These are phyloP conservation scores for Monilinia laxa DNA, from an alignment of 2,329 filamentous ascomycete genomes.

Conservation along the genomic window DNA sequence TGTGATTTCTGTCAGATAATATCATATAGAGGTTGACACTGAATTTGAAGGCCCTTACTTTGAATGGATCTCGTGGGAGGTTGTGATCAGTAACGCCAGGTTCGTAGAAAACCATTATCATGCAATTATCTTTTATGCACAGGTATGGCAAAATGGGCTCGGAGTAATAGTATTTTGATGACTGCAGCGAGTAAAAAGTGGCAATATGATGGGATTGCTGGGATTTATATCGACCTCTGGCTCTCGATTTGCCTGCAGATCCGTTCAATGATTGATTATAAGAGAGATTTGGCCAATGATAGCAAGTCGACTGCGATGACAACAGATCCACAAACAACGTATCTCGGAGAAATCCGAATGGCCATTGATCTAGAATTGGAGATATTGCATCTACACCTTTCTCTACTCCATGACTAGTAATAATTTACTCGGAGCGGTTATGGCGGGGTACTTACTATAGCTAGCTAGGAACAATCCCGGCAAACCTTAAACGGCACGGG, in stretches of 20 bases:
- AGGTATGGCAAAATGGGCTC: background rate
- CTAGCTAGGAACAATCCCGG: background rate
- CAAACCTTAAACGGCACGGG: background rate
- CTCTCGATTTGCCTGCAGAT: background rate
- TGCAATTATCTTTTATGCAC: background rate
- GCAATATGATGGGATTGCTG: background rate
- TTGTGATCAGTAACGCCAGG: conserved; percentile 19
- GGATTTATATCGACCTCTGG: background rate
- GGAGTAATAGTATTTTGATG: background rate
- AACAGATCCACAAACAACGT: background rate
- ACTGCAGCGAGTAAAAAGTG: background rate
- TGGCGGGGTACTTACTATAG: conserved; percentile 2
- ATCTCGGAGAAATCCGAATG: background rate
- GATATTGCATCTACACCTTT: background rate
- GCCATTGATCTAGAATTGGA: background rate
- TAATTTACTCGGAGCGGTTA: background rate
- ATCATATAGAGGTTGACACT: background rate
- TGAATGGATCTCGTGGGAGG: conserved; percentile 25
- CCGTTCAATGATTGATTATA: background rate
- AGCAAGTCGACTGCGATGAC: background rate
- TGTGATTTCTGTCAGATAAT: conserved; percentile 31
- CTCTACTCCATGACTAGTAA: background rate
- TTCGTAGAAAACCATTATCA: conserved; percentile 16
- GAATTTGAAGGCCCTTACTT: conserved; percentile 18
- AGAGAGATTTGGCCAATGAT: background rate